Conservation (phyloP, 1,284 basidiomycete genomes). For the Vanrija sp. region DNA sequence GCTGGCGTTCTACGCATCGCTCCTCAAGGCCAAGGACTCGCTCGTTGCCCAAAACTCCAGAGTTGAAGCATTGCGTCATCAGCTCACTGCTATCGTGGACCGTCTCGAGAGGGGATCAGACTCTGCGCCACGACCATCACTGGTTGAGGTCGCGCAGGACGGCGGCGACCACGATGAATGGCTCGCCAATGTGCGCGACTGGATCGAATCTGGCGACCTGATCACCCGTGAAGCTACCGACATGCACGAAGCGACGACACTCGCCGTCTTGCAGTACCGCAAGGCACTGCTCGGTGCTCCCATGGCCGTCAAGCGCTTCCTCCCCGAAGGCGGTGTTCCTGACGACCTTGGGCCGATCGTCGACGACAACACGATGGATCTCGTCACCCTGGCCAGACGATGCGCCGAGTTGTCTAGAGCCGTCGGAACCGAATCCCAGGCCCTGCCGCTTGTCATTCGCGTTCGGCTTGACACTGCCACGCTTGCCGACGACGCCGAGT, state of each 20-base stretch:
- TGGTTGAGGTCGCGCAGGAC: not conserved
- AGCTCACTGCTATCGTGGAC: slow-evolving; percentile 1
- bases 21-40: slow-evolving; percentile 14
- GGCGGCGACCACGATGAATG: slow-evolving; percentile 11
- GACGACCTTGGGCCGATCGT: slow-evolving; percentile 12
- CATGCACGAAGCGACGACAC: slow-evolving; percentile 9
- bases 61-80: slow-evolving; percentile 6
- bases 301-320: slow-evolving; percentile 9
- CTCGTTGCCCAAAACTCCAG: slow-evolving; percentile 9
- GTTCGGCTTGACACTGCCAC: slow-evolving; percentile 6
- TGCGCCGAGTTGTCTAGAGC: slow-evolving; percentile 7
- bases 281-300: slow-evolving; percentile 8
- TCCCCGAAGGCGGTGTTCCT: slow-evolving; percentile 5
- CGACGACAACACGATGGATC: slow-evolving; percentile 13
- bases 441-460: slow-evolving; percentile 9
- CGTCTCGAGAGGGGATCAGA: slow-evolving; percentile 5
- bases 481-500: not conserved
- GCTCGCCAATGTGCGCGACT: slow-evolving; percentile 7
- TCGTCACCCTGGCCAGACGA: slow-evolving; percentile 4
- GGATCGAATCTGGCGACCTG: slow-evolving; percentile 11
- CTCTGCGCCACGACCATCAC: slow-evolving; percentile 9
- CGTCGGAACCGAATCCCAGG: slow-evolving; percentile 1
- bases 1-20: slow-evolving; percentile 25
- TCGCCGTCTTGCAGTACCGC: slow-evolving; percentile 21
- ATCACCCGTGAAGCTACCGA: slow-evolving; percentile 5